Evolutionary conservation across 371 early-diverging fungal genomes (phyloP), one percentile per base, ranked within the genome.

Genomic region (Mucor irregularis): DNA sequence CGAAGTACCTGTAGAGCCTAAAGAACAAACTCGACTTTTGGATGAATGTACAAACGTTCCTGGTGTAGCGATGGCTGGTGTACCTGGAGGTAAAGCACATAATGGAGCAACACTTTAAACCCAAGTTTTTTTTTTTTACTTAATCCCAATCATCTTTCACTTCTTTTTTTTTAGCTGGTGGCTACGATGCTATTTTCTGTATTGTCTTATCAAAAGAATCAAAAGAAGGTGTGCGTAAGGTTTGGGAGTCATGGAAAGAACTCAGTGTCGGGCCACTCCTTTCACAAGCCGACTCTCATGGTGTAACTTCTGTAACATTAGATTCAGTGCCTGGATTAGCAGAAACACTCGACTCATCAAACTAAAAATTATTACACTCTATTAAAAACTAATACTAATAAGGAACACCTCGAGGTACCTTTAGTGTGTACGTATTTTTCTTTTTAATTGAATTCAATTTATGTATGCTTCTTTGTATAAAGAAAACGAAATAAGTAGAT

Each of bases 141-240:
- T n/a, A n/a, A n/a, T n/a, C n/a, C n/a, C n/a, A n/a, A n/a, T n/a
- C n/a, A n/a, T n/a, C n/a, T n/a, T n/a, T n/a, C n/a, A n/a, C n/a
- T n/a, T 38, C 9, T 17, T 13, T 49, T 35, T 35, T 6, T 34
- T 2, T 65, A 90, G 98, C 98, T 39, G 98, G 98, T 33, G 98
- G 98, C 5, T 95, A 84, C 61, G 98, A 98, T 73, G 98, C 98
- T 22, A 94, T 98, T 48, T 95, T 90, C 64, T 93, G 93, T 62
- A 78, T 97, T 28, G 83, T 83, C 1, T 50, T 88, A 11, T 80
- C 83, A 5, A 74, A 80, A 0, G 60, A 63, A 10, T 72, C 82
- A 1, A 75, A 74, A 53, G 56, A 44, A 52, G 73, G 59, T 7
- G 80, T 87, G 5, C 82, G 76, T 30, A 39, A 62, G 6, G 69